Evolutionary conservation across 164 flowering plant species (phyloP).

Genomic region (Dillenia suffruticosa): DNA sequence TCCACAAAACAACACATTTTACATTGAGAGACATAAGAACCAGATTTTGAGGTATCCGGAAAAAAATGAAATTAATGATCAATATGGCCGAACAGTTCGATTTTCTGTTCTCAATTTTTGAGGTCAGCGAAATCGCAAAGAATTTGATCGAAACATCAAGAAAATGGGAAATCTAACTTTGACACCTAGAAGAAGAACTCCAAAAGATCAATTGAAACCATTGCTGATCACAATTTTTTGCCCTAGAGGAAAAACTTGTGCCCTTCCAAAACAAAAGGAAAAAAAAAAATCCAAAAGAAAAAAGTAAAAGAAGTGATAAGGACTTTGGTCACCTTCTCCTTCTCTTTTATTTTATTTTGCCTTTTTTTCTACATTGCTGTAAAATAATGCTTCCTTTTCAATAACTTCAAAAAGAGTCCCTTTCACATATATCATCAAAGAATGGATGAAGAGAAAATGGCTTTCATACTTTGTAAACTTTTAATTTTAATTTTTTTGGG

Average conservation of each 20-base stretch:
- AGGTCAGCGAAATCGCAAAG: neutral
- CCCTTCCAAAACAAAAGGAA: constrained; percentile 17
- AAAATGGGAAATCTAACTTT: constrained; percentile 25
- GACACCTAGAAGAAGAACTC: constrained; percentile 27
- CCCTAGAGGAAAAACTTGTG: constrained; percentile 24
- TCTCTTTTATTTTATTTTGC: constrained; percentile 2
- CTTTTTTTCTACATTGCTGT: constrained; percentile 13
- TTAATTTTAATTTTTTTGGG: too few species aligned
- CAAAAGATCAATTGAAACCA: constrained; percentile 44
- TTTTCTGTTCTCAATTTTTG: neutral
- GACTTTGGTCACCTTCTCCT: constrained; percentile 9
- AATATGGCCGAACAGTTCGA: neutral
- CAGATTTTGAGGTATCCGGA: constrained; percentile 4
- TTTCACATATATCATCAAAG: neutral
- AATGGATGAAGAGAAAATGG: too few species aligned
- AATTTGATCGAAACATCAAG: constrained; percentile 25
- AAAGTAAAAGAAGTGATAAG: too few species aligned
- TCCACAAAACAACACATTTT: constrained; percentile 14
- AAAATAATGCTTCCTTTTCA: constrained; percentile 16
- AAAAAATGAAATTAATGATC: neutral
- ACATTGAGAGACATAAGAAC: constrained; percentile 6
- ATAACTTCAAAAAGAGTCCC: constrained; percentile 10
- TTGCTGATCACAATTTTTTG: constrained; percentile 27
- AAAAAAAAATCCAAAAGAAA: too few species aligned
- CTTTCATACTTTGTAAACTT: too few species aligned